These are phyloP conservation scores for Micromonas pusilla DNA, from an alignment of 139 green algal species.

Conservation along the genomic window DNA sequence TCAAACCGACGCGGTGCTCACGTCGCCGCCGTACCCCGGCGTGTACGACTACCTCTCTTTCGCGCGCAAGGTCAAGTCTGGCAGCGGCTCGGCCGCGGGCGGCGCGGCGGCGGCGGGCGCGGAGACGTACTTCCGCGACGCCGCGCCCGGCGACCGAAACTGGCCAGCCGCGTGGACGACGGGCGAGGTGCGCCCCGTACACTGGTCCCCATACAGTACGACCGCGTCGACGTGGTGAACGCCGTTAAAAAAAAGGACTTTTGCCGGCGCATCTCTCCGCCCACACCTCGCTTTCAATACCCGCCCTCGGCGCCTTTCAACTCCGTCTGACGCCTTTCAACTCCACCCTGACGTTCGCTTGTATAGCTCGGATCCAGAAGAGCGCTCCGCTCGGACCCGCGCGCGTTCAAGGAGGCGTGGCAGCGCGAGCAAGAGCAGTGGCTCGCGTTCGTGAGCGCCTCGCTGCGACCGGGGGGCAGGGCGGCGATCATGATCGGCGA, in stretches of 20 bases:
- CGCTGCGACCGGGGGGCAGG: background rate
- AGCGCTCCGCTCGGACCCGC: slow-evolving; percentile 10
- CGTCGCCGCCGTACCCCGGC: slow-evolving; percentile 10
- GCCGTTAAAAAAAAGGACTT: too few relatives aligned
- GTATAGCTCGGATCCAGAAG: slow-evolving; percentile 6
- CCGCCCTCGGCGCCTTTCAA: too few relatives aligned
- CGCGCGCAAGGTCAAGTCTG: slow-evolving; percentile 5
- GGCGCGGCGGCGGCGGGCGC: background rate
- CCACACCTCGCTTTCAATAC: too few relatives aligned
- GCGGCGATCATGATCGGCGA: slow-evolving; percentile 24
- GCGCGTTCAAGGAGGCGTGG: slow-evolving; percentile 18
- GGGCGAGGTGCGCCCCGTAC: too few relatives aligned
- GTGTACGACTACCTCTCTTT: slow-evolving; percentile 27
- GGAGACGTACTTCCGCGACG: background rate
- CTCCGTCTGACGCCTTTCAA: too few relatives aligned
- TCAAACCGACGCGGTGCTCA: slow-evolving; percentile 17
- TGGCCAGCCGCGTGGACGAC: slow-evolving; percentile 16
- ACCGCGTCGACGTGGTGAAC: too few relatives aligned
- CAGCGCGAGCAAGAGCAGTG: background rate
- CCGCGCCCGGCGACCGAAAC: slow-evolving; percentile 1
- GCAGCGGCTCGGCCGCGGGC: background rate
- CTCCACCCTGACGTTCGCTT: too few relatives aligned
- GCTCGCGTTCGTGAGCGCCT: background rate
- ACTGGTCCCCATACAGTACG: too few relatives aligned
- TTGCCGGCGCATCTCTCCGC: too few relatives aligned